Base-by-base conservation (phyloP, 768 basidiomycete species). In the Naganishia kalamii region DNA sequence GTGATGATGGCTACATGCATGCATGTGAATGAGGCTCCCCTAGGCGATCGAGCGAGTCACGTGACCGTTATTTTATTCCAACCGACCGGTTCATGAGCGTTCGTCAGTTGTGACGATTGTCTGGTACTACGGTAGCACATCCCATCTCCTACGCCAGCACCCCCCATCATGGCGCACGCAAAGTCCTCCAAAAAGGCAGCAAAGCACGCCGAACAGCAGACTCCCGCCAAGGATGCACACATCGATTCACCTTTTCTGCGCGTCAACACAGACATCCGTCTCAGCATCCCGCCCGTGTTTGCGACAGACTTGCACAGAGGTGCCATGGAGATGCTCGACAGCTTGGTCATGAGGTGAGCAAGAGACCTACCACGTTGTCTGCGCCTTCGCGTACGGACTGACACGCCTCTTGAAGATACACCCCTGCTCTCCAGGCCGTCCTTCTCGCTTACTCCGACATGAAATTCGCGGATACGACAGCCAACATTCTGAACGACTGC, bases 301-400 rank as follows among this genome's bases (percentile, higher is more conserved):
- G 84, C 89, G 17, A 82, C 80, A 46, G 84, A 88, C 77, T 84
- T 87, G n/a, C 80, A 83, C 11, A 80, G 78, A 43, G 93, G 93
- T 7, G 89, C 85, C 19, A 85, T 88, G 73, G 91, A 97, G 79
- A 86, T 92, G 84, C 80, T 97, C 19, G 92, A 97, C 77, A 89
- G 89, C 8, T 88, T 96, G 88, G 80, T 94, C 15, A 94, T 97
- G 93, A 86, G 89, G 93, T 92, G 73, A 70, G 84, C 79, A 52
- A 40, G 11, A 40, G 23, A 19, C 3, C n/a, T n/a, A n/a, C 37
- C 37, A 60, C 10, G 29, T 19, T 51, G 25, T 51, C 37, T 50
- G 33, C 63, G 35, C 51, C 17, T 27, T 32, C 21, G n/a, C n/a
- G n/a, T n/a, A n/a, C n/a, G n/a, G 40, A 25, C 43, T 3, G 35